phyloP scores from a whole-genome alignment of 495 filamentous ascomycete genomes.

The Hypoxylon fuscum region DNA sequence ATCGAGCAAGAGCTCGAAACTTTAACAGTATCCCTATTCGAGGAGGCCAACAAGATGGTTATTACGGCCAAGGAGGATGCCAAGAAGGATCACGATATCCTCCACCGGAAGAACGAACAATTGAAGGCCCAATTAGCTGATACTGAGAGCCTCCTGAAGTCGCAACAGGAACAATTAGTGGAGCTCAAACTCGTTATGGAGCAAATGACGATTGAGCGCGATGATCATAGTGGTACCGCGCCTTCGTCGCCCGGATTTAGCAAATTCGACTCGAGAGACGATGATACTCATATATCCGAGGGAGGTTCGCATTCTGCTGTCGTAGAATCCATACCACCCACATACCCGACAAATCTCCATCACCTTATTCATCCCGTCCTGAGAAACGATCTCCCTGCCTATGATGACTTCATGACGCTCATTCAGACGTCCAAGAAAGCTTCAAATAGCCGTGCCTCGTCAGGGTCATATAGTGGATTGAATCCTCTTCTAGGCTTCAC shows the following conservation, averaged over 20 bases:
- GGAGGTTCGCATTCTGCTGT: constrained; percentile 55
- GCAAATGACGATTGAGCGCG: constrained; percentile 77
- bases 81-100: constrained; percentile 74
- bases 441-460: constrained; percentile 67
- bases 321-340: constrained; percentile 70
- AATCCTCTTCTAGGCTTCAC: constrained; percentile 58
- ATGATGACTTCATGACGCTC: constrained; percentile 85
- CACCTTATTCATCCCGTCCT: constrained; percentile 84
- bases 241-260: constrained; percentile 67
- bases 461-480: constrained; percentile 72
- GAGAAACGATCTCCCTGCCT: constrained; percentile 80
- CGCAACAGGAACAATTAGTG: constrained; percentile 90
- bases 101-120: constrained; percentile 82
- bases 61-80: constrained; percentile 71
- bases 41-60: constrained; percentile 98
- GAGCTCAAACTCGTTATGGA: constrained; percentile 94
- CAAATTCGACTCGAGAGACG: constrained; percentile 55
- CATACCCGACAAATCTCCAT: constrained; percentile 84
- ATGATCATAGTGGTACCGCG: constrained; percentile 76
- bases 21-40: constrained; percentile 88
- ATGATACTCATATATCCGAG: constrained; percentile 45
- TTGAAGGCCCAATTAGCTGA: constrained; percentile 80
- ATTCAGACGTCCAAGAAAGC: constrained; percentile 70
- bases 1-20: constrained; percentile 84
- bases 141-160: constrained; percentile 83